Conservation (phyloP, 1,284 basidiomycete genomes). For the Anthracocystis setariae region DNA sequence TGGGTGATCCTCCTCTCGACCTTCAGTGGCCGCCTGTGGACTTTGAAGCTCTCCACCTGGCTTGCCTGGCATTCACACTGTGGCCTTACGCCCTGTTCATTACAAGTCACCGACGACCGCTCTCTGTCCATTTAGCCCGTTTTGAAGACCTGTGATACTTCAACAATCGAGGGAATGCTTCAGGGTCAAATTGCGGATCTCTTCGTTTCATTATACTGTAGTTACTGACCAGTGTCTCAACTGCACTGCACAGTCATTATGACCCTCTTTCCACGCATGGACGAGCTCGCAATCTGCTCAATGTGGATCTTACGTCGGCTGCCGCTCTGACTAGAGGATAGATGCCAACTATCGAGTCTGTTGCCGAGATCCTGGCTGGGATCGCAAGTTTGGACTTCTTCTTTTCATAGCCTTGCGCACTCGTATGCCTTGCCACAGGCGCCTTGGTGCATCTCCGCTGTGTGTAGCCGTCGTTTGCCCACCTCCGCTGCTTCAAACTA, state of each 20-base stretch:
- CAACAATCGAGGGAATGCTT: too few species aligned
- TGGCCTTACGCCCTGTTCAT: too few species aligned
- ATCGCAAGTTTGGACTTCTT: constrained; percentile 27
- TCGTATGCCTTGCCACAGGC: constrained; percentile 10
- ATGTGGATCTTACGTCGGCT: constrained; percentile 1
- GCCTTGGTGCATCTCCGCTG: constrained; percentile 1
- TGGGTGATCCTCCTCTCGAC: too few species aligned
- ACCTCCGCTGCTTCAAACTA: too few species aligned
- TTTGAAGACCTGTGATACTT: too few species aligned
- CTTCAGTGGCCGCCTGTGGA: too few species aligned
- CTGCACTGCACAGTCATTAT: background rate
- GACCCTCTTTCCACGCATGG: constrained; percentile 6
- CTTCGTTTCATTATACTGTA: background rate
- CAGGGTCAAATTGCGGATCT: too few species aligned
- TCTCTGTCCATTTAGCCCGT: too few species aligned
- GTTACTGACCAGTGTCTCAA: constrained; percentile 9
- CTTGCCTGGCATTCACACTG: too few species aligned
- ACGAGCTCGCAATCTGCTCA: background rate
- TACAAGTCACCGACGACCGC: too few species aligned
- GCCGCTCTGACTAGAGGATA: constrained; percentile 20
- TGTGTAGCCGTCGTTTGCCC: too few species aligned
- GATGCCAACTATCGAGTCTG: constrained; percentile 4
- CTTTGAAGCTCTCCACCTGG: too few species aligned
- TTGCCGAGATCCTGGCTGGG: constrained; percentile 27
- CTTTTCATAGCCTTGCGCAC: background rate